phyloP scores from a whole-genome alignment of 768 basidiomycete genomes.

The Pleurotus djamor region DNA sequence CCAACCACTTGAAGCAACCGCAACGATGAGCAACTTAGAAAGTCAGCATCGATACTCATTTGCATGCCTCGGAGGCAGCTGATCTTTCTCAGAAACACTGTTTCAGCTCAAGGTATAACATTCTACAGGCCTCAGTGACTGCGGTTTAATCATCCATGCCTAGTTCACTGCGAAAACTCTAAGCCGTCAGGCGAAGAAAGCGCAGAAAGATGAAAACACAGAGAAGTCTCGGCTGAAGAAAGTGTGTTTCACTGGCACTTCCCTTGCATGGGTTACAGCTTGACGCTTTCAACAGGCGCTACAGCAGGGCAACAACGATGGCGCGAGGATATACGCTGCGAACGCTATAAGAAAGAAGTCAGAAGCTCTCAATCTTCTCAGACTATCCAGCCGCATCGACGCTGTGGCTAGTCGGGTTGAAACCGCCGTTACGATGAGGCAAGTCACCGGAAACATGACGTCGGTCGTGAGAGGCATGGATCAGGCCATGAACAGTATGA shows the following conservation, averaged over 20 bases:
- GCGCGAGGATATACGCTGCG: constrained; percentile 96
- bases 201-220: constrained; percentile 88
- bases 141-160: constrained; percentile 11
- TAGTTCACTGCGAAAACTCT: constrained; percentile 99
- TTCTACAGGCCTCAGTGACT: neutral
- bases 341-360: constrained; percentile 99
- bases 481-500: constrained; percentile 99
- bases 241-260: too few relatives aligned
- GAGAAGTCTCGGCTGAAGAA: constrained; percentile 95
- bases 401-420: constrained; percentile 97
- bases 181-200: constrained; percentile 94
- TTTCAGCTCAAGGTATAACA: constrained; percentile 90
- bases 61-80: constrained; percentile 17
- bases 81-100: constrained; percentile 74
- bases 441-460: constrained; percentile 96
- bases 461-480: constrained; percentile 98
- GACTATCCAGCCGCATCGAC: constrained; percentile 90
- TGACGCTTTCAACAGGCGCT: constrained; percentile 74
- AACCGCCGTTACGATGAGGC: constrained; percentile 97
- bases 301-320: constrained; percentile 94
- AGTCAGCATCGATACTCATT: constrained; percentile 52
- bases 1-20: too few relatives aligned
- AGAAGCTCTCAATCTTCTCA: constrained; percentile 87
- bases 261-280: too few relatives aligned
- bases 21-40: constrained; percentile 91